Conservation (phyloP, 2,329 filamentous ascomycete species). For the Podosphaera xanthii region DNA sequence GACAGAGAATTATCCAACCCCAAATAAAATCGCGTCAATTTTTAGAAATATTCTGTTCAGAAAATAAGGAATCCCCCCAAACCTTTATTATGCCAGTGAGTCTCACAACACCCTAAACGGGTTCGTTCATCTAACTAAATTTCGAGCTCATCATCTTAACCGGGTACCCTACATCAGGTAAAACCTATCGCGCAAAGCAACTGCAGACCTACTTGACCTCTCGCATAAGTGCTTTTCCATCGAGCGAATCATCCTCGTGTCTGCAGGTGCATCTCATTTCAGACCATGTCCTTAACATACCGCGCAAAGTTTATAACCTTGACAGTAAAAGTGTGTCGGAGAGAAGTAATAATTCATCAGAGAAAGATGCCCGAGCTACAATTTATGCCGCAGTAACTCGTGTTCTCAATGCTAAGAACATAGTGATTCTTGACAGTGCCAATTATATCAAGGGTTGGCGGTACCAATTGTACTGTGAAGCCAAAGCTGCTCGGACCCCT, state of each 20-base stretch:
- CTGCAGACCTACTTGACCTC: constrained; percentile 42
- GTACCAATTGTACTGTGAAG: constrained; percentile 69
- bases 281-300: constrained; percentile 46
- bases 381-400: constrained; percentile 62
- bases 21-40: too few species aligned
- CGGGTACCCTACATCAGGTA: constrained; percentile 44
- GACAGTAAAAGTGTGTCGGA: constrained; percentile 32
- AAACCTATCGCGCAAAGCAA: constrained; percentile 42
- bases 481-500: constrained; percentile 55
- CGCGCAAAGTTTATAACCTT: constrained; percentile 48
- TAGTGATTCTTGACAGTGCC: constrained; percentile 57
- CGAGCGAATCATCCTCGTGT: constrained; percentile 14
- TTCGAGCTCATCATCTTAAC: constrained; percentile 41
- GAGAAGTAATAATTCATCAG: constrained; percentile 47
- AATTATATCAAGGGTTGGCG: constrained; percentile 86
- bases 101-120: constrained; percentile 7
- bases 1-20: too few species aligned
- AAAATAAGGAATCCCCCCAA: constrained; percentile 37
- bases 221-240: constrained; percentile 19
- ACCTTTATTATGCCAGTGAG: constrained; percentile 36
- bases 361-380: constrained; percentile 61
- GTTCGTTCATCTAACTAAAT: constrained; percentile 12
- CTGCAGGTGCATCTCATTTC: constrained; percentile 54
- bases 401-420: constrained; percentile 44
- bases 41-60: constrained; percentile 15